phyloP scores from a whole-genome alignment of 371 early-diverging fungal genomes.

The Nosema muscidifuracis region DNA sequence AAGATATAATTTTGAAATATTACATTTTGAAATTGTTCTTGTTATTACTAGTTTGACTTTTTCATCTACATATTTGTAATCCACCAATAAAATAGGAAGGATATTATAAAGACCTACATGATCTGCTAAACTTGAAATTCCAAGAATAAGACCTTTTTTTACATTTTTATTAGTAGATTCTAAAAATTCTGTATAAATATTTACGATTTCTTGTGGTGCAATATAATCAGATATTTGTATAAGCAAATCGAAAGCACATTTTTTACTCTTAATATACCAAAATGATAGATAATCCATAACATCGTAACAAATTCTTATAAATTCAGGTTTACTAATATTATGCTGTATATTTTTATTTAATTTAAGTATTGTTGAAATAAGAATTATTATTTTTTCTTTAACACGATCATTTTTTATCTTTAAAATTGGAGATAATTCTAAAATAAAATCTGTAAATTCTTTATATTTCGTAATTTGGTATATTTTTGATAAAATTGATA shows the following conservation, averaged over 20 bases:
- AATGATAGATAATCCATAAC: slow-evolving; percentile 85
- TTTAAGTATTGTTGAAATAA: not conserved
- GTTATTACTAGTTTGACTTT: slow-evolving; percentile 94
- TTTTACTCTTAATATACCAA: slow-evolving; percentile 82
- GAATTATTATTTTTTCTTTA: not conserved
- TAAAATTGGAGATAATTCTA: not conserved
- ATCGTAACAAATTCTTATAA: slow-evolving; percentile 96
- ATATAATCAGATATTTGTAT: slow-evolving; percentile 96
- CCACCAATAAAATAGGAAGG: slow-evolving; percentile 88
- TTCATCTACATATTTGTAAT: slow-evolving; percentile 88
- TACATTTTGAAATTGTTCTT: slow-evolving; percentile 80
- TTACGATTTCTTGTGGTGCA: slow-evolving; percentile 92
- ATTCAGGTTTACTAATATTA: slow-evolving; percentile 68
- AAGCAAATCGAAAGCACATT: slow-evolving; percentile 86
- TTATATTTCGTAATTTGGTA: not conserved
- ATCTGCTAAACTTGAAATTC: slow-evolving; percentile 75
- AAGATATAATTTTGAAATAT: slow-evolving; percentile 83
- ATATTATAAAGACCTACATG: slow-evolving; percentile 68
- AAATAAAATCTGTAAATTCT: not conserved
- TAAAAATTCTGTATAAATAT: slow-evolving; percentile 84
- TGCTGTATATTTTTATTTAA: not conserved
- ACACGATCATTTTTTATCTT: not conserved
- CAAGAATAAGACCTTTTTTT: slow-evolving; percentile 90
- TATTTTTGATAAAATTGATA: not conserved
- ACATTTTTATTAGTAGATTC: slow-evolving; percentile 93